Base-by-base conservation (phyloP, 2,329 filamentous ascomycete species). In the Monosporascus sp. region DNA sequence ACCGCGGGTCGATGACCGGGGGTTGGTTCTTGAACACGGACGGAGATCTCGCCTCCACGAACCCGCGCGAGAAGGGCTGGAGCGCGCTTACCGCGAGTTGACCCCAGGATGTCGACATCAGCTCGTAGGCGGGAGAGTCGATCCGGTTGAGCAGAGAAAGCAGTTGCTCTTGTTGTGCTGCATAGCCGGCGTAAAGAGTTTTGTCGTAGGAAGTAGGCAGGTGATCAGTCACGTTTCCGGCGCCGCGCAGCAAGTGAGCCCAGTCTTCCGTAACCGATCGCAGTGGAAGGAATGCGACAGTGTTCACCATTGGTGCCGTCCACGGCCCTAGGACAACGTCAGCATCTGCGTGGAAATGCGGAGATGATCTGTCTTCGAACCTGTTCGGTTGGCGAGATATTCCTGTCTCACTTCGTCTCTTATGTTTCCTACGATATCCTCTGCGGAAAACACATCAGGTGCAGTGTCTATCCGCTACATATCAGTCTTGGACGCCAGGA, bases 41-140 rank as follows among this genome's bases (percentile, higher is more conserved):
- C 1, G 69, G 58, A 0, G 71, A 72, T 7, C 55, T 65, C 22
- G 76, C 70, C 24, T 66, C 59, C 9, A 77, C 66, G 0, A 62
- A 71, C n/a, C 74, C 76, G 3, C 75, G 68, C 5, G 73, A 74
- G n/a, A 78, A 66, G 0, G 70, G 66, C 15, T 74, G 74, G 62
- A 73, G 72, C 22, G 48, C 57, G 49, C 60, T 64, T 17, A 68
- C 56, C n/a, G 62, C 64, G 5, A 69, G 54, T n/a, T 66, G 58
- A 2, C 64, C 66, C 63, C 62, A 67, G 6, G 66, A 69, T 7
- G 64, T 63, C 9, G 60, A 64, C 59, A 68, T 68, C 17, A 66
- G 48, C 53, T 69, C 64, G 47, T 63, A 64, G 2, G 57, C 61
- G 7, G 63, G 55, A 1, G 60, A 58, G 25, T 63, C 58, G 5